phyloP scores from a whole-genome alignment of 2,329 filamentous ascomycete species.

The Colletotrichum lentis region DNA sequence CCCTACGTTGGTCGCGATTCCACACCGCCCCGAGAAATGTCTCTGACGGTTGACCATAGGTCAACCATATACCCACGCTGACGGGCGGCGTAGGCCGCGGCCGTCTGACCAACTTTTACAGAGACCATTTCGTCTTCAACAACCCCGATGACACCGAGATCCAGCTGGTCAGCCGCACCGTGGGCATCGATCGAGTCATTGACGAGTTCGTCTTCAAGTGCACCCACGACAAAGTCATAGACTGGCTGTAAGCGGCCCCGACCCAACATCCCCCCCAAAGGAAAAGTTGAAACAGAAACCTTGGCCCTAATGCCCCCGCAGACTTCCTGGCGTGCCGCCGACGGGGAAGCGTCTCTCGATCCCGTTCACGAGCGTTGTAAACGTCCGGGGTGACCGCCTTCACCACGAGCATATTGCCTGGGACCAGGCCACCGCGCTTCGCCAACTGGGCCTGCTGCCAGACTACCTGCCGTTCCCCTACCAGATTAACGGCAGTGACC shows the following conservation, averaged over 20 bases:
- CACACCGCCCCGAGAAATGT: no score
- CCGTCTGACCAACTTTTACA: constrained; percentile 72
- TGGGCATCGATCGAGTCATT: constrained; percentile 75
- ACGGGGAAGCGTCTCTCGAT: constrained; percentile 63
- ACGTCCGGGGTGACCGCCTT: constrained; percentile 68
- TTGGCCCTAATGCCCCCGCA: constrained; percentile 28
- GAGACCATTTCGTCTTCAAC: constrained; percentile 76
- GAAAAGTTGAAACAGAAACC: no score
- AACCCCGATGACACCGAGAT: constrained; percentile 74
- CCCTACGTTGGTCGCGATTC: constrained; percentile 69
- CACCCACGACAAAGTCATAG: constrained; percentile 69
- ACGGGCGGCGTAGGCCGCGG: constrained; percentile 75
- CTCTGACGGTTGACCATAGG: constrained; percentile 16
- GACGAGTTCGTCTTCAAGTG: constrained; percentile 74
- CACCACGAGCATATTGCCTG: constrained; percentile 74
- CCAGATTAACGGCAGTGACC: constrained; percentile 28
- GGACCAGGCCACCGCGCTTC: constrained; percentile 72
- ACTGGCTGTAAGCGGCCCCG: constrained; percentile 71
- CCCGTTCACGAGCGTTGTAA: constrained; percentile 69
- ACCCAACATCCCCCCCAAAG: neutral
- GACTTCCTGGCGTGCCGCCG: constrained; percentile 63
- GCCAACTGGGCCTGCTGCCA: constrained; percentile 63
- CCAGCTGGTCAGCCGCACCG: constrained; percentile 74
- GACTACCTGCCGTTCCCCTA: constrained; percentile 69
- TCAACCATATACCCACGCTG: constrained; percentile 48